phyloP scores from a whole-genome alignment of 208 protist species.

The Porcisia hertigi region DNA sequence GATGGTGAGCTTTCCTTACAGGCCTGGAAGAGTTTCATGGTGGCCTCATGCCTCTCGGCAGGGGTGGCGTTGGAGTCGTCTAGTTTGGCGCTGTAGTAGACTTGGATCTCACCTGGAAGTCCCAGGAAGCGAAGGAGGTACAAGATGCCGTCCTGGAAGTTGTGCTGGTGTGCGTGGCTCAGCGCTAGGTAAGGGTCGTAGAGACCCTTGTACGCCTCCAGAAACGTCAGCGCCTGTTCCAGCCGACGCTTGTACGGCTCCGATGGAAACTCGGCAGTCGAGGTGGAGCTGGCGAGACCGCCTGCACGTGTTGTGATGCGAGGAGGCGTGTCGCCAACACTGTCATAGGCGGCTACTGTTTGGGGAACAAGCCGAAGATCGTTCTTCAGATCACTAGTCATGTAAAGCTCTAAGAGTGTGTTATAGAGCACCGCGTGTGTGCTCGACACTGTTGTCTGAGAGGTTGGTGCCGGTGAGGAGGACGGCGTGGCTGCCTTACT shows the following conservation, averaged over 20 bases:
- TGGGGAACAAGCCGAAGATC: constrained; percentile 15
- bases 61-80: constrained; percentile 35
- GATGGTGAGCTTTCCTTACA: constrained; percentile 38
- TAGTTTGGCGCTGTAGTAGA: constrained; percentile 90
- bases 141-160: constrained; percentile 89
- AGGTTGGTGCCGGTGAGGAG: background rate
- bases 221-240: constrained; percentile 61
- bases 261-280: constrained; percentile 33
- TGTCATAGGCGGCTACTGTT: background rate
- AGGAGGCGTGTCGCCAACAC: background rate
- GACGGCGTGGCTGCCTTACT: background rate
- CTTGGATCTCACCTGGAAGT: constrained; percentile 82
- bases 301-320: constrained; percentile 1
- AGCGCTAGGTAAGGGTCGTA: constrained; percentile 94
- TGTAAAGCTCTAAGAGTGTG: constrained; percentile 97
- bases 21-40: constrained; percentile 51
- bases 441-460: constrained; percentile 15
- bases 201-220: constrained; percentile 52
- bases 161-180: constrained; percentile 84
- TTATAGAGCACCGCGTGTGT: constrained; percentile 68
- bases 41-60: constrained; percentile 30
- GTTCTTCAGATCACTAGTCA: constrained; percentile 52
- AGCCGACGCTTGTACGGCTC: constrained; percentile 51
- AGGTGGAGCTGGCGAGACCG: background rate
- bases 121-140: constrained; percentile 86